Percentiles rank a stretch among this genome's conserved stretches.
phyloP scores from a whole-genome alignment of 768 basidiomycete genomes.

The Boletus tylopilopsis region DNA sequence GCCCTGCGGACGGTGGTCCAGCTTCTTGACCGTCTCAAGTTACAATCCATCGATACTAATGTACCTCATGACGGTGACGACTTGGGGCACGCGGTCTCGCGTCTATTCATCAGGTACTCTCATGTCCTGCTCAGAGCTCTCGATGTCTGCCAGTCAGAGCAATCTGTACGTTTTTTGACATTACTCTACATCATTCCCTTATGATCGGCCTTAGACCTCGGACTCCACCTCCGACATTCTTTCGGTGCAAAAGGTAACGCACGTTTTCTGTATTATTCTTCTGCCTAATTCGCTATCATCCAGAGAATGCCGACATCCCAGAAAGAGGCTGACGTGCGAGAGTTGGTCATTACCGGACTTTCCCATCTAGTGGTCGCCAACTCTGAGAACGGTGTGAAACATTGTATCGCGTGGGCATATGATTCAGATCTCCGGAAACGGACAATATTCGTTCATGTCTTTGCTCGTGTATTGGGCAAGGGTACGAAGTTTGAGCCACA shows the following conservation, averaged over 20 bases:
- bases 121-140: slow-evolving; percentile 59
- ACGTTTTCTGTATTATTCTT: neutral
- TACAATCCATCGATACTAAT: slow-evolving; percentile 54
- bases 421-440: slow-evolving; percentile 66
- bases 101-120: slow-evolving; percentile 79
- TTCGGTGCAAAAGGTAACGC: slow-evolving; percentile 44
- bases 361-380: slow-evolving; percentile 81
- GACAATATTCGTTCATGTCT: slow-evolving; percentile 79
- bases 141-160: slow-evolving; percentile 48
- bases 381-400: slow-evolving; percentile 84
- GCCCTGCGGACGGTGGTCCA: slow-evolving; percentile 73
- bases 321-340: slow-evolving; percentile 61
- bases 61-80: slow-evolving; percentile 56
- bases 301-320: slow-evolving; percentile 45
- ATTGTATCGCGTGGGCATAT: slow-evolving; percentile 78
- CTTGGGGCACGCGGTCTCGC: slow-evolving; percentile 62
- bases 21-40: slow-evolving; percentile 69
- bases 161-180: slow-evolving; percentile 32
- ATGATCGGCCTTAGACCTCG: slow-evolving; percentile 34
- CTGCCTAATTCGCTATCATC: slow-evolving; percentile 4
- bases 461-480: slow-evolving; percentile 74
- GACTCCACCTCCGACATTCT: slow-evolving; percentile 50
- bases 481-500: slow-evolving; percentile 74
- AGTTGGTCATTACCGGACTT: slow-evolving; percentile 75
- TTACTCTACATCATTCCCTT: neutral